Evolutionary conservation across 805 yeast species (phyloP).

Genomic region (Barnettozyma californica): DNA sequence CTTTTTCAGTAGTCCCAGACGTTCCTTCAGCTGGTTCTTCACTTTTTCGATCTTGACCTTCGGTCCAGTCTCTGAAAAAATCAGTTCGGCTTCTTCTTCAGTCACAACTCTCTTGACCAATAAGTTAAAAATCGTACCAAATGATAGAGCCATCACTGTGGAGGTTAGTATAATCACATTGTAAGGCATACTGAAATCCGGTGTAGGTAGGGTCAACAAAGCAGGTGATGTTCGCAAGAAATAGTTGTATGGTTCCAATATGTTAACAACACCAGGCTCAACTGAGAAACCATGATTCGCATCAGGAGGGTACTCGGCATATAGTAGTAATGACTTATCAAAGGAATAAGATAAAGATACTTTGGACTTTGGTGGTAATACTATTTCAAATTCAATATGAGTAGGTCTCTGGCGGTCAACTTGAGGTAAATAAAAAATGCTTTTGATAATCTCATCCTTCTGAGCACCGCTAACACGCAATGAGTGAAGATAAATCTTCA

Average conservation of each 20-base stretch:
- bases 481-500: constrained; percentile 76
- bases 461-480: constrained; percentile 32
- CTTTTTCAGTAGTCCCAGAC: background rate
- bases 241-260: constrained; percentile 40
- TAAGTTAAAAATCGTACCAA: constrained; percentile 81
- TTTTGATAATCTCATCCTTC: constrained; percentile 37
- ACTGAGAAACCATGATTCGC: constrained; percentile 97
- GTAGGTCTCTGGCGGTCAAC: constrained; percentile 76
- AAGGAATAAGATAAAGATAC: constrained; percentile 67
- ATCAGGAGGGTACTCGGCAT: constrained; percentile 97
- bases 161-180: constrained; percentile 92
- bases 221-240: constrained; percentile 80
- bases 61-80: constrained; percentile 15
- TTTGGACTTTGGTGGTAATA: constrained; percentile 58
- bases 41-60: constrained; percentile 7
- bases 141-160: constrained; percentile 86
- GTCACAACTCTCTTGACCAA: constrained; percentile 70
- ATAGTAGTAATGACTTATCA: constrained; percentile 78
- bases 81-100: constrained; percentile 48
- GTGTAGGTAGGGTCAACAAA: constrained; percentile 83
- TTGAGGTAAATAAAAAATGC: constrained; percentile 68
- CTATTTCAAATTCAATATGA: constrained; percentile 65
- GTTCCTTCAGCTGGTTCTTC: background rate
- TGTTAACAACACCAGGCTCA: constrained; percentile 79
- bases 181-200: constrained; percentile 98